A percentile compares a stretch with the other conserved stretches of the same genome.
phyloP scores from a whole-genome alignment of 179 eudicot species.

The Camellia oleifera region DNA sequence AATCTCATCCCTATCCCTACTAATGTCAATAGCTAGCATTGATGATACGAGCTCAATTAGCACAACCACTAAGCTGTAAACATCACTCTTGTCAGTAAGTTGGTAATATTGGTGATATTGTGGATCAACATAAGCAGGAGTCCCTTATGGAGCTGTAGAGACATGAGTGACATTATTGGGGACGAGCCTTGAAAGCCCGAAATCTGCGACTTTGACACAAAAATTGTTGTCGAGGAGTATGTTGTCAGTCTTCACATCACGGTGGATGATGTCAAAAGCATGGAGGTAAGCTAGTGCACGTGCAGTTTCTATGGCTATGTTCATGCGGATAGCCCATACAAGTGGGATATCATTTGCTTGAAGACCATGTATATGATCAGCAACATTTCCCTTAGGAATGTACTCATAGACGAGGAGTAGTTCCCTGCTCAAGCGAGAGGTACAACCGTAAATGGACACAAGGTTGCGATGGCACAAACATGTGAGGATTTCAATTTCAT shows the following conservation, averaged over 20 bases:
- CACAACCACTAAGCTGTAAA: conserved; percentile 87
- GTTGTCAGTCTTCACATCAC: conserved; percentile 78
- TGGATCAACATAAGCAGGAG: conserved; percentile 88
- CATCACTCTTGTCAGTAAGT: conserved; percentile 78
- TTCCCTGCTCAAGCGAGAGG: too few relatives aligned
- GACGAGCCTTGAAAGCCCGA: conserved; percentile 73
- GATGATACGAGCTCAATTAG: conserved; percentile 81
- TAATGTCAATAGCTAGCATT: conserved; percentile 65
- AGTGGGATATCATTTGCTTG: conserved; percentile 33
- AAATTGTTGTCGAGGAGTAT: conserved; percentile 61
- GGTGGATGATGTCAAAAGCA: conserved; percentile 64
- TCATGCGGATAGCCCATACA: conserved; percentile 62
- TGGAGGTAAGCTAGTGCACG: conserved; percentile 72
- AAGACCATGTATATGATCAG: conserved; percentile 67
- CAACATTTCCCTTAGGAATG: conserved; percentile 22
- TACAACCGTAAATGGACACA: too few relatives aligned
- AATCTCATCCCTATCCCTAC: conserved; percentile 62
- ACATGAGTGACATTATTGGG: conserved; percentile 65
- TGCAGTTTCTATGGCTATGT: conserved; percentile 74
- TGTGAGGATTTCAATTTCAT: too few relatives aligned
- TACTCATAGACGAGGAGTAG: too few relatives aligned
- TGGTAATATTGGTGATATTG: conserved; percentile 77
- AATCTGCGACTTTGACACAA: conserved; percentile 76
- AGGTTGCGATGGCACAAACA: too few relatives aligned
- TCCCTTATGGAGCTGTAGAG: conserved; percentile 90